Evolutionary conservation across 2,329 filamentous ascomycete genomes (phyloP), one percentile per base, ranked within the genome.

Genomic region (Endoconidiophora polonica): DNA sequence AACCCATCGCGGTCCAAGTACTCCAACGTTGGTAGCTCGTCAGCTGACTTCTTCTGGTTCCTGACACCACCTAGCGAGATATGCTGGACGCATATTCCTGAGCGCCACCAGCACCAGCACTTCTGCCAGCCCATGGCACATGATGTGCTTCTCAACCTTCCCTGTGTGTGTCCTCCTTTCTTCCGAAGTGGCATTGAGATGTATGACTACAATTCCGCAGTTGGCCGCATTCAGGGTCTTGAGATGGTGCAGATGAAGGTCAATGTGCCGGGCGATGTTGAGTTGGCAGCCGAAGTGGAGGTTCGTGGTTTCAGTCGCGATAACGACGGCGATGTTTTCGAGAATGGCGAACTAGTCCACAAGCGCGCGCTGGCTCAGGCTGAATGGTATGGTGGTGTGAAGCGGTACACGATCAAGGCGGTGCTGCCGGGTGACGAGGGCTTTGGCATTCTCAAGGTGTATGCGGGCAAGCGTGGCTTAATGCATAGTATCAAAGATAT

Each of bases 401-500:
- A 98, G 64, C 79, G 86, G 26, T 95, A 94, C 63, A 94, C 87
- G 0, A 72, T 98, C 60, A 98, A 98, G 65, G 91, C 86, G 1
- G 68, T 96, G 14, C 70, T 98, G 0, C 90, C 93, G 1, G 84
- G 86, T 23, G 90, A 96, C 57, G 90, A 95, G 65, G 88, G 88
- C 10, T 81, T 85, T 40, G 91, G 86, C 40, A 76, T 83, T 10
- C 68, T 98, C 52, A 95, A 93, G 63, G 71, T 98, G 36, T 98
- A 95, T 63, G 90, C 88, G 10, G 91, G 93, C 54, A 91, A 88
- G 63, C 79, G 88, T 55, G 93, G 93, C 0, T 72, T 98, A 49
- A 96, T 96, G 88, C 91, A 96, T 66, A 93, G 85, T 55, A 90
- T 91, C 69, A 91, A 91, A 63, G 86, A 95, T 61, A 95, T 95